Evolutionary conservation across 352 stramenopile species (phyloP), one percentile per base, ranked within the genome.

Genomic region (Globisporangium rhizosaccharum): DNA sequence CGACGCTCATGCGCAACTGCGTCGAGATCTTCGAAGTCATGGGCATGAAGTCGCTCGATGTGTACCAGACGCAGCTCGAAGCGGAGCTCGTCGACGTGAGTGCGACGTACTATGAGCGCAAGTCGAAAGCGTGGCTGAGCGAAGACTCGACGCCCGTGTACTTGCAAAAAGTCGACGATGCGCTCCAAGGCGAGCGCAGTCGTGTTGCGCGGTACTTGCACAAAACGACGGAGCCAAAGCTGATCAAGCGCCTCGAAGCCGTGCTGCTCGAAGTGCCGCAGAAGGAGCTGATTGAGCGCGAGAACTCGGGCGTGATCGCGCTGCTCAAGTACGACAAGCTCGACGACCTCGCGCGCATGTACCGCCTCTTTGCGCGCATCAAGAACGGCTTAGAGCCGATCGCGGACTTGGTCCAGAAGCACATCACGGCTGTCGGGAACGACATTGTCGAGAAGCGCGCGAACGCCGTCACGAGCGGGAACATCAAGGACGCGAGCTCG

Each of bases 11-110:
- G 66, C 97, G 97, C 72, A 94, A 84, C 62, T 98, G 97, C 70
- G 87, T 99, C 36, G 94, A 99, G 71, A 92, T 99, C 41, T 99
- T 98, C 68, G 96, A 99, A 72, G 89, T 92, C 58, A 99, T 99
- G 96, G 97, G 96, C 57, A 97, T 97, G 92, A 93, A 92, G 59
- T 91, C 75, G 7, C 81, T 99, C 4, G 93, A 99, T 52, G 89
- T 97, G n/a, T 99, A 99, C 78, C 92, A 92, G 28, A 79, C 68
- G 41, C 91, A 98, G 68, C 85, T 99, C 33, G 97, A 99, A 72
- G 72, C 78, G 53, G 84, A 97, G 10, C 79, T 99, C 26, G 85
- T 99, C 14, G 67, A 84, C 25, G 87, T 84, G 28, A 99, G 96
- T n/a, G 83, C 72, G 18, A 76, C 74, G 49, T 99, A 98, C 81